phyloP scores from a whole-genome alignment of 805 yeast genomes.

The Myxozyma kluyveri region DNA sequence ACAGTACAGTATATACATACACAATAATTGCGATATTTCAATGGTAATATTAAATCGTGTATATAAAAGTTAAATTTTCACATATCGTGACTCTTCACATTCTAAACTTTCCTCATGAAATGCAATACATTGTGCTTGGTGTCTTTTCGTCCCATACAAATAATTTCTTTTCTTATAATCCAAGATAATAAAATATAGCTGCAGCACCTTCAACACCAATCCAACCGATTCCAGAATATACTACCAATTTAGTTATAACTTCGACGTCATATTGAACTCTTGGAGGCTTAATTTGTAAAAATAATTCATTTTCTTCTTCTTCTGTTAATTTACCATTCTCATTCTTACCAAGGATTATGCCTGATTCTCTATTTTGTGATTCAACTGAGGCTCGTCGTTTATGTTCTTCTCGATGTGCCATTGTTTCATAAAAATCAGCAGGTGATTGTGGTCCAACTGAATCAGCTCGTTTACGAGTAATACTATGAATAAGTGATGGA shows the following conservation, averaged over 20 bases:
- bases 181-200: conserved; percentile 1
- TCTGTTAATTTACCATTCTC: background rate
- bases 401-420: conserved; percentile 37
- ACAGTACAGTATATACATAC: too few relatives aligned
- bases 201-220: conserved; percentile 41
- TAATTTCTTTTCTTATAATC: background rate
- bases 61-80: too few relatives aligned
- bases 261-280: conserved; percentile 64
- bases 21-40: too few relatives aligned
- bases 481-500: conserved; percentile 34
- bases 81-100: too few relatives aligned
- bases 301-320: conserved; percentile 30
- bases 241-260: conserved; percentile 69
- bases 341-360: too few relatives aligned
- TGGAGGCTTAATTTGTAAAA: conserved; percentile 35
- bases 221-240: conserved; percentile 76
- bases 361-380: background rate
- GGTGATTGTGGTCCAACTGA: conserved; percentile 45
- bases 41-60: too few relatives aligned
- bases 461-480: conserved; percentile 37
- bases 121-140: too few relatives aligned
- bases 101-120: too few relatives aligned
- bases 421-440: conserved; percentile 43
- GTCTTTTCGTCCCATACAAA: too few relatives aligned
- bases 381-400: conserved; percentile 21